Evolutionary conservation across 1,284 basidiomycete genomes (phyloP).

Genomic region (Microbotryum intermedium): DNA sequence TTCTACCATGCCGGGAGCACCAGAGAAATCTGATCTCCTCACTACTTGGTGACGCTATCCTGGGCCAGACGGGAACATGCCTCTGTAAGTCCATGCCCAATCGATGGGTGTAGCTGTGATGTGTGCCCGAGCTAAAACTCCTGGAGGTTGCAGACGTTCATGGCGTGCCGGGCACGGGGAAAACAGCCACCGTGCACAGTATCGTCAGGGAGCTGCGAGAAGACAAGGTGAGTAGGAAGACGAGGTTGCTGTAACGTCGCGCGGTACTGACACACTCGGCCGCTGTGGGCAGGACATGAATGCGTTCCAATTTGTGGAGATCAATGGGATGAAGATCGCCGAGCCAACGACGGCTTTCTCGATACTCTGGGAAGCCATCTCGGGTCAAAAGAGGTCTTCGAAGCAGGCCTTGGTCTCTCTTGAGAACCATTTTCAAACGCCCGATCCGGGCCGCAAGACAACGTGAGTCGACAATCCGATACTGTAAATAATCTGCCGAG

Average conservation of each 20-base stretch:
- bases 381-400: slow-evolving; percentile 14
- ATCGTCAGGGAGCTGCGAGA: slow-evolving; percentile 78
- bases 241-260: not conserved
- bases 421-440: slow-evolving; percentile 34
- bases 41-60: slow-evolving; percentile 74
- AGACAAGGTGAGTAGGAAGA: slow-evolving; percentile 50
- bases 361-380: slow-evolving; percentile 76
- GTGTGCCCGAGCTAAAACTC: not conserved
- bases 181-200: slow-evolving; percentile 94
- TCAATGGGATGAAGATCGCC: slow-evolving; percentile 89
- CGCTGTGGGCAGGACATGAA: slow-evolving; percentile 59
- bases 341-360: slow-evolving; percentile 80
- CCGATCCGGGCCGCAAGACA: slow-evolving; percentile 32
- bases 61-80: slow-evolving; percentile 89
- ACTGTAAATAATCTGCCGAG: not conserved
- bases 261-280: not conserved
- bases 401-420: slow-evolving; percentile 30
- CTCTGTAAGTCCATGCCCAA: slow-evolving; percentile 57
- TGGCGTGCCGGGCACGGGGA: slow-evolving; percentile 95
- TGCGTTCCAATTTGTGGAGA: slow-evolving; percentile 94
- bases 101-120: not conserved
- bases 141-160: slow-evolving; percentile 64
- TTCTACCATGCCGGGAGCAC: slow-evolving; percentile 78
- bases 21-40: slow-evolving; percentile 73
- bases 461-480: slow-evolving; percentile 20